Base-by-base conservation (phyloP, 164 flowering plant species). In the Liquidambar formosana region DNA sequence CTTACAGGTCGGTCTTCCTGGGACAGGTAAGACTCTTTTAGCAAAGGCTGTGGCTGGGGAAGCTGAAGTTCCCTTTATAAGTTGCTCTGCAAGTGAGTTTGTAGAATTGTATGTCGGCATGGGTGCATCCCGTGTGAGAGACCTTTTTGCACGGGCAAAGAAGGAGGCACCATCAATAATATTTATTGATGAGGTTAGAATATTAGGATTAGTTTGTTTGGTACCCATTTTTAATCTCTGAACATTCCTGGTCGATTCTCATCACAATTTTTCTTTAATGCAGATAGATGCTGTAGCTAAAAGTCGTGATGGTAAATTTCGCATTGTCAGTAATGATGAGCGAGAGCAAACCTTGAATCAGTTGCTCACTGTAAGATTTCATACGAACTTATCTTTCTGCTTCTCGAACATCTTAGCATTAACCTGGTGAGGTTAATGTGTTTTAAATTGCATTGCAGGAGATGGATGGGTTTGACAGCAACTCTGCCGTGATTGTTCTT, bases 391-490 rank as follows among this genome's bases (percentile, higher is more conserved):
- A 16, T 43, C 9, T 22, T 62, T 64, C 9, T 25, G 38, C 57
- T 28, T 66, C 23, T 60, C 11, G 41, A 25, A 33, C 62, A n/a
- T 69, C 19, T 58, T 61, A 14, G 47, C 68, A 6, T n/a, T 51
- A 0, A 58, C 11, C 5, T 23, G 38, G 8, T 27, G 38, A 61
- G 62, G 41, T 9, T 64, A 18, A 66, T 71, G 26, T 66, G 19
- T 45, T 60, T 52, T 41, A 59, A 57, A 74, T 64, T 64, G 22
- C 27, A 48, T 67, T 80, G 77, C 86, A 95, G 99, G 99, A 95
- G 80, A 95, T 95, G 99, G 99, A 95, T 87, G 99, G 99, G 43
- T 95, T 95, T 79, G 99, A 93, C 76, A 95, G 96, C 83, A 93
- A 81, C 70, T 89, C 97, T 71, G 93, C 94, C 59, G 99, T 95